A percentile compares a stretch with the other conserved stretches of the same genome.
These are phyloP conservation scores for Termitomyces titanicus DNA, from an alignment of 768 basidiomycete genomes.

Conservation along the genomic window DNA sequence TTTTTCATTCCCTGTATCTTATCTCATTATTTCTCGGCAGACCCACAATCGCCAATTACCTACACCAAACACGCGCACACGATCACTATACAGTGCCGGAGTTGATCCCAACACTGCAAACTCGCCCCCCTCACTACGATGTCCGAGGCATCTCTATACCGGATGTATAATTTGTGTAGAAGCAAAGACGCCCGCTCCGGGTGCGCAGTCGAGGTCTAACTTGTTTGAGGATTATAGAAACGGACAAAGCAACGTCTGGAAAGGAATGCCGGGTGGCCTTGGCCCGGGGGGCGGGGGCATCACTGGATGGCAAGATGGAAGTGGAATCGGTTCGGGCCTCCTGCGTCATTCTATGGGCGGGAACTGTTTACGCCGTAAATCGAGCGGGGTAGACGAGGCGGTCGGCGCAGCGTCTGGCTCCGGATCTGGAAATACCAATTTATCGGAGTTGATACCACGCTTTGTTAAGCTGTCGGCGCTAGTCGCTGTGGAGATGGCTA, in stretches of 20 bases:
- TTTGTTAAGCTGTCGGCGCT: slow-evolving; percentile 78
- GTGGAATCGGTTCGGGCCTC: slow-evolving; percentile 70
- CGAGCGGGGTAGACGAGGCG: slow-evolving; percentile 15
- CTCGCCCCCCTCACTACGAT: slow-evolving; percentile 60
- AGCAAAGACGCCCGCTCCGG: slow-evolving; percentile 36
- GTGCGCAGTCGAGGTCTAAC: slow-evolving; percentile 20
- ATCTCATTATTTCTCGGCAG: slow-evolving; percentile 9
- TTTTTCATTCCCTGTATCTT: background rate
- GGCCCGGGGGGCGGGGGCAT: slow-evolving; percentile 46
- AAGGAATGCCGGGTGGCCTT: slow-evolving; percentile 29
- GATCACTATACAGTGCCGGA: slow-evolving; percentile 54
- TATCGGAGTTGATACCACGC: slow-evolving; percentile 62
- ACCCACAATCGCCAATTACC: slow-evolving; percentile 13
- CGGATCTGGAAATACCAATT: slow-evolving; percentile 49
- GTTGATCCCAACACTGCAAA: slow-evolving; percentile 60
- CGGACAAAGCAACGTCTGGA: slow-evolving; percentile 25
- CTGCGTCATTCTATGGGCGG: slow-evolving; percentile 52
- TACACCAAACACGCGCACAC: slow-evolving; percentile 37
- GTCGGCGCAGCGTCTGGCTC: slow-evolving; percentile 34
- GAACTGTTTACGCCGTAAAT: slow-evolving; percentile 54
- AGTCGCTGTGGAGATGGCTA: slow-evolving; percentile 72
- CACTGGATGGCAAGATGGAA: slow-evolving; percentile 73
- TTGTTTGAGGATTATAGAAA: slow-evolving; percentile 15
- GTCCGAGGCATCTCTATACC: slow-evolving; percentile 69
- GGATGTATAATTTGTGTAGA: slow-evolving; percentile 78